phyloP scores from a whole-genome alignment of 768 basidiomycete species.

The Xerocomus brunneocitrinus region DNA sequence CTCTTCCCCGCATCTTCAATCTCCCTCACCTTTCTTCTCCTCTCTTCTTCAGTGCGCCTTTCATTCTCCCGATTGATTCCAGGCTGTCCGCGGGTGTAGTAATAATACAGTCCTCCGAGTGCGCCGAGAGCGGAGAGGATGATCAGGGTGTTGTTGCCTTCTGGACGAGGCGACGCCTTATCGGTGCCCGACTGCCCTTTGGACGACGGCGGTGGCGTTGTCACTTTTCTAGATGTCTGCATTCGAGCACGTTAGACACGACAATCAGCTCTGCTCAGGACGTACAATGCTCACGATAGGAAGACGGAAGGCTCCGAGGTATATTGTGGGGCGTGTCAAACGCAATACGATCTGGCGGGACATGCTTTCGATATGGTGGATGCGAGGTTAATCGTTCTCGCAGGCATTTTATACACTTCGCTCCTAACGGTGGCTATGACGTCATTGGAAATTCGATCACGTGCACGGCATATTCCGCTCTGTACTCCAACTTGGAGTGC shows the following conservation, averaged over 20 bases:
- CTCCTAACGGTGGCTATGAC: neutral
- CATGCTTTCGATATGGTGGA: slow-evolving; percentile 6
- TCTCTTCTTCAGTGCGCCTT: slow-evolving; percentile 32
- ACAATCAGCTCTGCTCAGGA: neutral
- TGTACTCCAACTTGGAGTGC: too few species aligned
- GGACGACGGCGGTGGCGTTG: slow-evolving; percentile 13
- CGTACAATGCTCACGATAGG: slow-evolving; percentile 7
- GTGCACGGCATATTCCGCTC: neutral
- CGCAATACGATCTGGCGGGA: slow-evolving; percentile 11
- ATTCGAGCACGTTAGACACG: neutral
- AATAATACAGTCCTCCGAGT: slow-evolving; percentile 36
- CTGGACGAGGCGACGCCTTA: neutral
- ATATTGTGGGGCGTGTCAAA: slow-evolving; percentile 7
- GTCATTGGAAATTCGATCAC: neutral
- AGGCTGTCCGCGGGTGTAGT: slow-evolving; percentile 27
- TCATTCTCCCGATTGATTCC: slow-evolving; percentile 20
- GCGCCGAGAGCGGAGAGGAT: slow-evolving; percentile 30
- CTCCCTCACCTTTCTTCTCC: slow-evolving; percentile 26
- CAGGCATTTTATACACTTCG: too few species aligned
- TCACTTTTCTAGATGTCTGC: slow-evolving; percentile 12
- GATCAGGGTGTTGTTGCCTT: slow-evolving; percentile 27
- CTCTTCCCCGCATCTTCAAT: slow-evolving; percentile 29
- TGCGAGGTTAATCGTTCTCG: neutral
- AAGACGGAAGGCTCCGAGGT: slow-evolving; percentile 4
- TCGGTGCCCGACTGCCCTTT: slow-evolving; percentile 4